These are phyloP conservation scores for Epichloe elymi DNA, from an alignment of 2,329 filamentous ascomycete species.

Conservation along the genomic window DNA sequence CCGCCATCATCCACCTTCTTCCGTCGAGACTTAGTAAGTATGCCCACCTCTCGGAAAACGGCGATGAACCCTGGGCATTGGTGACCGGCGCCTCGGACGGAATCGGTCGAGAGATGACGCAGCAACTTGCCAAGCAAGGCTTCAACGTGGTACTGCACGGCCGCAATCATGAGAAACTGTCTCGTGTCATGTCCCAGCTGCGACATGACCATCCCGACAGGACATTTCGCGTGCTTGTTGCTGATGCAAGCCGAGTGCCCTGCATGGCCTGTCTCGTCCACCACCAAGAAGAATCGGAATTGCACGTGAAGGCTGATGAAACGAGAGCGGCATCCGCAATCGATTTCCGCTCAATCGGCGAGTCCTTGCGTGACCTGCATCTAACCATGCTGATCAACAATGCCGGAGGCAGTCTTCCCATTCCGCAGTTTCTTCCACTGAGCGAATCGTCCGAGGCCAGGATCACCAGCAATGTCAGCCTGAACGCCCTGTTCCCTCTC, in stretches of 20 bases:
- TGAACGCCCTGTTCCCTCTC: conserved; percentile 36
- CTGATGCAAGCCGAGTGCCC: conserved; percentile 23
- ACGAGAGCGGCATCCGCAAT: no score
- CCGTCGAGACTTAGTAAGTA: neutral
- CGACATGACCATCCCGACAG: conserved; percentile 23
- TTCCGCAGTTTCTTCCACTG: conserved; percentile 22
- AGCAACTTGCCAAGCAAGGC: conserved; percentile 35
- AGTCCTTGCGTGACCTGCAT: conserved; percentile 17
- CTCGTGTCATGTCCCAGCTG: conserved; percentile 26
- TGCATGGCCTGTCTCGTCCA: neutral
- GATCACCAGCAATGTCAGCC: conserved; percentile 26
- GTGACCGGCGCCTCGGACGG: conserved; percentile 42
- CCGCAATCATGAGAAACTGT: conserved; percentile 36
- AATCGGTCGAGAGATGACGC: conserved; percentile 35
- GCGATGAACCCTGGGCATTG: conserved; percentile 17
- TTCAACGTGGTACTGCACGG: conserved; percentile 47
- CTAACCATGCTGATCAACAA: conserved; percentile 46
- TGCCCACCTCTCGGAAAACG: neutral
- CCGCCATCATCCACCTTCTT: neutral
- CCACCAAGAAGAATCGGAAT: conserved; percentile 6
- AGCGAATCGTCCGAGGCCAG: conserved; percentile 21
- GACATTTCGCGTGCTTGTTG: conserved; percentile 27
- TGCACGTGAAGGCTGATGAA: conserved; percentile 7
- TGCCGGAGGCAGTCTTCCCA: conserved; percentile 16
- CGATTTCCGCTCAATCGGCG: conserved; percentile 6